A percentile compares a stretch with the other conserved stretches of the same genome.
Evolutionary conservation across 495 filamentous ascomycete species (phyloP).

Genomic region (Thermothielavioides terrestris): DNA sequence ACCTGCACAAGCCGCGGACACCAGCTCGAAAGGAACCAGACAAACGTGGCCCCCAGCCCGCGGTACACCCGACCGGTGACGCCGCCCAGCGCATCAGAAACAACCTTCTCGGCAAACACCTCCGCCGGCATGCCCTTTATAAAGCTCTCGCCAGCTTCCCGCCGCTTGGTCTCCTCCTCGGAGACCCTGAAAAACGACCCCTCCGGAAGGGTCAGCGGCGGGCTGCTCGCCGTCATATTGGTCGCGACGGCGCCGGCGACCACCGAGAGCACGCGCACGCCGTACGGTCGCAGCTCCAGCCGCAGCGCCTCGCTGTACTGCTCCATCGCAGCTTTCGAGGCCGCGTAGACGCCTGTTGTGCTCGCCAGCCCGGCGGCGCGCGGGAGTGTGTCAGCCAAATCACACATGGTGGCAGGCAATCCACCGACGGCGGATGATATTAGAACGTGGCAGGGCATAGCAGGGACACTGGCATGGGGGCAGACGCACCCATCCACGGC

Average conservation of each 20-base stretch:
- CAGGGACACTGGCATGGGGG: no score
- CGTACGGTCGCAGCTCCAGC: slow-evolving; percentile 40
- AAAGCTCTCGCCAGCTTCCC: no score
- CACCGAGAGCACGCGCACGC: slow-evolving; percentile 33
- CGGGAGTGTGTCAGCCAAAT: no score
- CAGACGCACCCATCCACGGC: slow-evolving; percentile 24
- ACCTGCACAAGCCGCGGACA: no score
- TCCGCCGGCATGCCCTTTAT: not conserved
- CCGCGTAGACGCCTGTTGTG: slow-evolving; percentile 26
- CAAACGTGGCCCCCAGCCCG: no score
- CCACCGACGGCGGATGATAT: no score
- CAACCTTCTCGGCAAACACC: not conserved
- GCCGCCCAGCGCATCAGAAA: not conserved
- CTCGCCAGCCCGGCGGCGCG: no score
- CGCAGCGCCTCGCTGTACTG: slow-evolving; percentile 34
- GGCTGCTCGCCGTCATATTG: slow-evolving; percentile 14
- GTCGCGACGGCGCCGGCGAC: slow-evolving; percentile 14
- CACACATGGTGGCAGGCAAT: no score
- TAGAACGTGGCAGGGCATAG: no score
- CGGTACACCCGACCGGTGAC: not conserved
- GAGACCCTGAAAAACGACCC: slow-evolving; percentile 10
- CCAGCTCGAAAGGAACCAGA: no score
- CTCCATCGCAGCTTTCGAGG: slow-evolving; percentile 39
- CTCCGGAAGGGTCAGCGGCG: slow-evolving; percentile 7
- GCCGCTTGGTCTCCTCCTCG: not conserved